phyloP scores from a whole-genome alignment of 352 stramenopile species.

The Elongisporangium anandrum region DNA sequence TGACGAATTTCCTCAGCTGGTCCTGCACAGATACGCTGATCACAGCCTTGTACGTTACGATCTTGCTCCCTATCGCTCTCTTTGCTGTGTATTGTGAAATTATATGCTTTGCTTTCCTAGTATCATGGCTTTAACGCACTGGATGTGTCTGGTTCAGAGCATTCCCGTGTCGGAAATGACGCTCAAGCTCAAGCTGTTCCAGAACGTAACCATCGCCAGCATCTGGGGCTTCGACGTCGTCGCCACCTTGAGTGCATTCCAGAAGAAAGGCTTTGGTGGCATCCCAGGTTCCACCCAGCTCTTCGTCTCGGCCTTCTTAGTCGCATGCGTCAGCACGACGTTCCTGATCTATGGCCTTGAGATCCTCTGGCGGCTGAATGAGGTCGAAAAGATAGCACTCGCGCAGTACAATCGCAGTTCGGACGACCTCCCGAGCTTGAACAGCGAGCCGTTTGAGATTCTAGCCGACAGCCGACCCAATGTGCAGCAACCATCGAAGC shows the following conservation, averaged over 20 bases:
- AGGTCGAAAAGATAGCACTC: constrained; percentile 7
- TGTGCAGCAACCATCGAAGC: not conserved
- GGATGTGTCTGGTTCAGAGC: constrained; percentile 54
- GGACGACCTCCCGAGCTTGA: not conserved
- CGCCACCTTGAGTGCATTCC: constrained; percentile 23
- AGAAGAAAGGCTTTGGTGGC: constrained; percentile 28
- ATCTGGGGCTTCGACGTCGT: constrained; percentile 35
- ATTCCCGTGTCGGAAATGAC: constrained; percentile 14
- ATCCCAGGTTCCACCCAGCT: constrained; percentile 20
- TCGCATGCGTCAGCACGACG: constrained; percentile 14
- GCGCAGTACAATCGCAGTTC: not conserved
- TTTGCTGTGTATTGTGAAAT: not conserved
- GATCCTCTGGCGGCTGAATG: constrained; percentile 22
- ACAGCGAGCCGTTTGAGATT: not conserved
- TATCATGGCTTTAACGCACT: constrained; percentile 50
- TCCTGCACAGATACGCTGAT: constrained; percentile 57
- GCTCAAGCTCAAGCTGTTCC: constrained; percentile 22
- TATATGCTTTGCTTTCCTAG: constrained; percentile 6
- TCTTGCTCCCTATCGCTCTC: not conserved
- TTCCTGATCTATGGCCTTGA: constrained; percentile 28
- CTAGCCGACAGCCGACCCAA: not conserved
- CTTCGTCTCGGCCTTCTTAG: constrained; percentile 11
- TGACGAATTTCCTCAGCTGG: constrained; percentile 42
- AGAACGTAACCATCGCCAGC: constrained; percentile 21
- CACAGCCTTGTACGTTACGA: constrained; percentile 41